phyloP scores from a whole-genome alignment of 768 basidiomycete genomes.

The Boletus sp. region DNA sequence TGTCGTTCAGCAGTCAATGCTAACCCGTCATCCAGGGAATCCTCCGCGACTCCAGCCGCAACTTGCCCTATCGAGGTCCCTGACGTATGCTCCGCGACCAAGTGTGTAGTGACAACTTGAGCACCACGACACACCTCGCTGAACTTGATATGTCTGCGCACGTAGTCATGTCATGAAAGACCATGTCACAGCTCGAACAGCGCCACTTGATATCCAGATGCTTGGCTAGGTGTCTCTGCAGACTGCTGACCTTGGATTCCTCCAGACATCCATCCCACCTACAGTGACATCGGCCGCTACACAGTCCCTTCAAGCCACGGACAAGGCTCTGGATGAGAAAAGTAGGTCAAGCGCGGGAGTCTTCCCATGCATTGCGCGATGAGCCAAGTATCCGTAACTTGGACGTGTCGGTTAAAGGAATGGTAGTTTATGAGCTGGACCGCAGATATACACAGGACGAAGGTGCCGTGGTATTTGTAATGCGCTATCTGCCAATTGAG shows the following conservation, averaged over 20 bases:
- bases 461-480: too few relatives aligned
- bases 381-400: slow-evolving; percentile 8
- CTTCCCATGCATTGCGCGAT: slow-evolving; percentile 14
- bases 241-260: slow-evolving; percentile 10
- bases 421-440: background rate
- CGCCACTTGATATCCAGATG: slow-evolving; percentile 13
- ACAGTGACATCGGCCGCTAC: background rate
- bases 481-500: too few relatives aligned
- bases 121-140: slow-evolving; percentile 5
- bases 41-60: background rate
- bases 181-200: slow-evolving; percentile 5
- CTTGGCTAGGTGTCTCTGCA: slow-evolving; percentile 8
- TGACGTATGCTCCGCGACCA: background rate
- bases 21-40: background rate
- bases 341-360: slow-evolving; percentile 5
- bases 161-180: slow-evolving; percentile 9
- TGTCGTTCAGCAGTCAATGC: too few relatives aligned
- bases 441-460: background rate
- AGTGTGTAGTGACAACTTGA: background rate
- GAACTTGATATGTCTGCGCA: slow-evolving; percentile 8
- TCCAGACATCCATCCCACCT: slow-evolving; percentile 10
- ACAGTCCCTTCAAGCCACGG: slow-evolving; percentile 13
- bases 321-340: slow-evolving; percentile 14
- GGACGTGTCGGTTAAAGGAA: background rate
- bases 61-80: background rate